Percentiles rank a stretch among this genome's conserved stretches.
phyloP scores from a whole-genome alignment of 148 eudicot species.

The Euryodendron excelsum region DNA sequence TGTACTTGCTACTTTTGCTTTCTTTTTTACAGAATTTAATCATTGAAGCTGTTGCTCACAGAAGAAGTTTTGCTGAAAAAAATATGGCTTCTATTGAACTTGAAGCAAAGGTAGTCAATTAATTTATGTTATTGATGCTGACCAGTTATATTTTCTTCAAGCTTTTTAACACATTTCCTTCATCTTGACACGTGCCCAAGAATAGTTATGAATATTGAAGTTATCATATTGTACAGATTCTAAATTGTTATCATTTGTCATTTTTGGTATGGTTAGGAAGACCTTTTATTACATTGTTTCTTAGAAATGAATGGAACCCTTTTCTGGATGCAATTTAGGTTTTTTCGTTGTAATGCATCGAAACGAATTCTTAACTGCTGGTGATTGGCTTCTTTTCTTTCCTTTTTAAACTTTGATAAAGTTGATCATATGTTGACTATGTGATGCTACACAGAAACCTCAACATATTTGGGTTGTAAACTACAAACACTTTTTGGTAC shows the following conservation, averaged over 20 bases:
- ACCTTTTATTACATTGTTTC: background rate
- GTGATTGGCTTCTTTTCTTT: background rate
- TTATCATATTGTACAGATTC: background rate
- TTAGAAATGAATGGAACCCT: no score
- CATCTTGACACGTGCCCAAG: background rate
- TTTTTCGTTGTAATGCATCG: background rate
- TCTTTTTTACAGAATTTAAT: constrained; percentile 53
- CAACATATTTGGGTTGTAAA: background rate
- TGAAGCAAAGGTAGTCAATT: constrained; percentile 63
- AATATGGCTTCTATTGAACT: constrained; percentile 63
- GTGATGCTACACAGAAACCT: background rate
- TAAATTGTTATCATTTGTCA: background rate
- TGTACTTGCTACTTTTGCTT: background rate
- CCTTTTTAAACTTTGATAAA: background rate
- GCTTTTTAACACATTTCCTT: background rate
- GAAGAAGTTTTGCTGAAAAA: constrained; percentile 67
- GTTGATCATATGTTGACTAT: background rate
- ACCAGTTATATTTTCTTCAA: background rate
- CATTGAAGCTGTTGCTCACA: constrained; percentile 54
- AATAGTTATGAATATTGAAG: background rate
- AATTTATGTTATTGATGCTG: background rate
- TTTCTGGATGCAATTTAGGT: background rate
- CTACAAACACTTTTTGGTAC: background rate
- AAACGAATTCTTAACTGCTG: background rate
- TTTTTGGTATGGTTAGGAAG: background rate